phyloP scores from a whole-genome alignment of 306 rosid genomes.

The Inga laurina region DNA sequence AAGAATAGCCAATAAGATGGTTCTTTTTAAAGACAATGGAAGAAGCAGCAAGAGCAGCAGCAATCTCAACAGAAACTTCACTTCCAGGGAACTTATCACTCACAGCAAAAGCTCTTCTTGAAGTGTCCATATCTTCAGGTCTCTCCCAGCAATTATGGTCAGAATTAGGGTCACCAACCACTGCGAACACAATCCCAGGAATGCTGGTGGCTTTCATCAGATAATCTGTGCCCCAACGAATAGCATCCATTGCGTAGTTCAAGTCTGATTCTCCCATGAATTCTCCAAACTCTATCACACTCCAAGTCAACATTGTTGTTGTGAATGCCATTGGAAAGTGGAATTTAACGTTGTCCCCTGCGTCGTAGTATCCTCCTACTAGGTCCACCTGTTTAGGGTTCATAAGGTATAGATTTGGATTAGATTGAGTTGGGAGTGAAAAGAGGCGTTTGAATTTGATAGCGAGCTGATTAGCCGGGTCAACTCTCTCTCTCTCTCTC shows the following conservation, averaged over 20 bases:
- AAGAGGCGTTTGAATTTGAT: no score
- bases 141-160: slow-evolving; percentile 59
- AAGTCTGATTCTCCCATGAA: slow-evolving; percentile 33
- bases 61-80: slow-evolving; percentile 44
- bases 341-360: slow-evolving; percentile 64
- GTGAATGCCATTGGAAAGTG: slow-evolving; percentile 62
- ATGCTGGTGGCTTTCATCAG: no score
- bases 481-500: no score
- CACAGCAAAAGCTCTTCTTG: neutral
- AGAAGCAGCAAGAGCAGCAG: slow-evolving; percentile 57
- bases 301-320: slow-evolving; percentile 50
- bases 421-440: no score
- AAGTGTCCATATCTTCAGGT: slow-evolving; percentile 64
- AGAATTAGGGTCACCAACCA: slow-evolving; percentile 33
- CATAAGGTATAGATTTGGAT: no score
- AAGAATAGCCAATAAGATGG: no score
- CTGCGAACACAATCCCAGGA: neutral
- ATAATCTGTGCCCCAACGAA: no score
- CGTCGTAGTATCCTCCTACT: slow-evolving; percentile 62
- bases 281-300: slow-evolving; percentile 52
- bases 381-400: slow-evolving; percentile 31
- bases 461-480: no score
- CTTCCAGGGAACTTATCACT: slow-evolving; percentile 37
- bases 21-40: slow-evolving; percentile 26
- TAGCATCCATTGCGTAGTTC: no score